A percentile compares a stretch with the other conserved stretches of the same genome.
phyloP scores from a whole-genome alignment of 2,329 filamentous ascomycete genomes.

The Xylariales sp. region DNA sequence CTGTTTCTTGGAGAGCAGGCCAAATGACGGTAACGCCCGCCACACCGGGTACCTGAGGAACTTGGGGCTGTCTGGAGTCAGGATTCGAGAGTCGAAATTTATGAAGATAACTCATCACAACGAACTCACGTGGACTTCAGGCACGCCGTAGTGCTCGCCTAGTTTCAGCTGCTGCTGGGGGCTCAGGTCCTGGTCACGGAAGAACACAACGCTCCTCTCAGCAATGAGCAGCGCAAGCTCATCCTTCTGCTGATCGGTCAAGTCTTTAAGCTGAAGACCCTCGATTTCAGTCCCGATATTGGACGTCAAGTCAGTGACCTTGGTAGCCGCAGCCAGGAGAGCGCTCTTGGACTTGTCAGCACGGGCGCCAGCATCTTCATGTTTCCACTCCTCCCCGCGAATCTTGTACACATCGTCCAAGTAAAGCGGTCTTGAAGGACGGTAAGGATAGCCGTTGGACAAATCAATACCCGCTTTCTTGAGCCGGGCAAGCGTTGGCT shows the following conservation, averaged over 20 bases:
- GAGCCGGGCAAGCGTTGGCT: conserved; percentile 50
- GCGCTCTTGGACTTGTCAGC: conserved; percentile 62
- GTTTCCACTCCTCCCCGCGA: conserved; percentile 48
- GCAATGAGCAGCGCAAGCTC: conserved; percentile 59
- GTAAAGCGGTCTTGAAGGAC: conserved; percentile 61
- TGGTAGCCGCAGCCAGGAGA: conserved; percentile 55
- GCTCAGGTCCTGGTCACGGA: conserved; percentile 57
- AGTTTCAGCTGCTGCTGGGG: conserved; percentile 61
- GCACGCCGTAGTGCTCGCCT: conserved; percentile 58
- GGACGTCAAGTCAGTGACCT: conserved; percentile 57
- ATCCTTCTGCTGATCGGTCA: conserved; percentile 54
- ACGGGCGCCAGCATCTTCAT: conserved; percentile 57
- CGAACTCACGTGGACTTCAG: conserved; percentile 64
- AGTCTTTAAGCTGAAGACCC: conserved; percentile 57
- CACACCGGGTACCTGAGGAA: conserved; percentile 63
- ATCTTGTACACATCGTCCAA: conserved; percentile 67
- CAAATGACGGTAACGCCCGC: conserved; percentile 63
- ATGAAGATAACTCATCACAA: too few species aligned
- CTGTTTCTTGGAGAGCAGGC: conserved; percentile 62
- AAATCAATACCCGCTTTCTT: conserved; percentile 67
- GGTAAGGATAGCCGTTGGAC: conserved; percentile 66
- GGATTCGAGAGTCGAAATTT: not conserved
- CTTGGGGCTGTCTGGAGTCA: conserved; percentile 52
- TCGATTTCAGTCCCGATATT: conserved; percentile 63
- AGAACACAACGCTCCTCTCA: conserved; percentile 62